A percentile compares a stretch with the other conserved stretches of the same genome.
These are phyloP conservation scores for Cladophialophora yegresii DNA, from an alignment of 2,329 filamentous ascomycete species.

Conservation along the genomic window DNA sequence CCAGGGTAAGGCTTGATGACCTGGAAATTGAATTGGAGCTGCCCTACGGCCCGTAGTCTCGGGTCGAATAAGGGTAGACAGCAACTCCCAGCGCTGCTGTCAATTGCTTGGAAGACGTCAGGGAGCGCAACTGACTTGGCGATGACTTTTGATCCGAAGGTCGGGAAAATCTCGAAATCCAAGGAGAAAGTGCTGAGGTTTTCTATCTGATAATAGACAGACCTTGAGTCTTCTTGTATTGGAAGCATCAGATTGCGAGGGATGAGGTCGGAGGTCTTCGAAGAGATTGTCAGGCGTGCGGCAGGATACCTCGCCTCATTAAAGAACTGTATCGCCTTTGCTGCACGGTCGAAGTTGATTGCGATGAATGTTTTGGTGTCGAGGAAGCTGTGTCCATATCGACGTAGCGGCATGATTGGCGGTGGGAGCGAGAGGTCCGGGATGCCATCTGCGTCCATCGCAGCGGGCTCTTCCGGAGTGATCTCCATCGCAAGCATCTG, in stretches of 20 bases:
- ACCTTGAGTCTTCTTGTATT: conserved; percentile 91
- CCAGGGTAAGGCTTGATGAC: conserved; percentile 96
- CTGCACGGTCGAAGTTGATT: conserved; percentile 78
- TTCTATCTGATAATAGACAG: conserved; percentile 94
- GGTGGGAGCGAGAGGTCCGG: conserved; percentile 89
- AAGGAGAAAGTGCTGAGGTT: conserved; percentile 89
- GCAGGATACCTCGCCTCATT: conserved; percentile 96
- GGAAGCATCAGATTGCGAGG: conserved; percentile 94
- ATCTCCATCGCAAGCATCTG: conserved; percentile 33
- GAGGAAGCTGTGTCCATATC: conserved; percentile 97
- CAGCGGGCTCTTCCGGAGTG: conserved; percentile 25
- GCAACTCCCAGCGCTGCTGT: conserved; percentile 75
- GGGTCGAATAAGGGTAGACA: conserved; percentile 91
- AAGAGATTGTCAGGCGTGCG: conserved; percentile 91
- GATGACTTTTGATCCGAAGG: conserved; percentile 95
- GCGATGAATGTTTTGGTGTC: conserved; percentile 97
- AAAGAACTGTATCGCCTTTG: conserved; percentile 87
- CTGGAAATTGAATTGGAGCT: conserved; percentile 91
- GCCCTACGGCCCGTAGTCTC: conserved; percentile 83
- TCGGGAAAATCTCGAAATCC: conserved; percentile 96
- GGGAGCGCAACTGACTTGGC: conserved; percentile 92
- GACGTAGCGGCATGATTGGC: conserved; percentile 88
- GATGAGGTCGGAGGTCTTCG: conserved; percentile 92
- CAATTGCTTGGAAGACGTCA: conserved; percentile 74
- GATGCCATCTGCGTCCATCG: conserved; percentile 69